Conservation (phyloP, 208 protist species). For the Herpetomonas muscarum region DNA sequence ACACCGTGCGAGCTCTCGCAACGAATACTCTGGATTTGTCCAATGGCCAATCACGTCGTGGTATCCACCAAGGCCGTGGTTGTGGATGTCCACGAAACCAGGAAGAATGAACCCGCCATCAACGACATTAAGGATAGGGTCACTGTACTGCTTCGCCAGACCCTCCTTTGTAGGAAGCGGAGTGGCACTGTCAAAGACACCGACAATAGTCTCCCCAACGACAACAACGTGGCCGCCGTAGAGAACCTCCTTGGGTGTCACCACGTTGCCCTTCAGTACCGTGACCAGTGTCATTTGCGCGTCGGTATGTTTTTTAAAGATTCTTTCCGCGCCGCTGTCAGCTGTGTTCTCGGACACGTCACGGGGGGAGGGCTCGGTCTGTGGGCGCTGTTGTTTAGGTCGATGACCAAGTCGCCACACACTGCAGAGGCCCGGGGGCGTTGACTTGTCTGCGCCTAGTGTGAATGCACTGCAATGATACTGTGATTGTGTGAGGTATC, state of each 20-base stretch:
- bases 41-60: slow-evolving; percentile 66
- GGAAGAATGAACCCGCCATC: slow-evolving; percentile 46
- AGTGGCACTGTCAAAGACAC: slow-evolving; percentile 20
- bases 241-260: slow-evolving; percentile 47
- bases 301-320: not conserved
- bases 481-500: no score
- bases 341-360: no score
- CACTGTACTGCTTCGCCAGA: slow-evolving; percentile 10
- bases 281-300: slow-evolving; percentile 14
- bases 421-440: no score
- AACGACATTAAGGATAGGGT: slow-evolving; percentile 12
- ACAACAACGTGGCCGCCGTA: slow-evolving; percentile 57
- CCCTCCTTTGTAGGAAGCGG: slow-evolving; percentile 17
- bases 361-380: no score
- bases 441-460: no score
- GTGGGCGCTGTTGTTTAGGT: no score
- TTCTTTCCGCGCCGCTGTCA: no score
- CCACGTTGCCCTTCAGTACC: slow-evolving; percentile 57
- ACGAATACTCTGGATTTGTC: slow-evolving; percentile 63
- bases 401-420: no score
- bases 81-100: slow-evolving; percentile 78
- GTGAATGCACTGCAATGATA: no score
- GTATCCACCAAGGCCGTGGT: slow-evolving; percentile 62
- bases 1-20: slow-evolving; percentile 56
- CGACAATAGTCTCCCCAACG: slow-evolving; percentile 27